These are phyloP conservation scores for Micromonas commoda DNA, from an alignment of 139 green algal species.

Conservation along the genomic window DNA sequence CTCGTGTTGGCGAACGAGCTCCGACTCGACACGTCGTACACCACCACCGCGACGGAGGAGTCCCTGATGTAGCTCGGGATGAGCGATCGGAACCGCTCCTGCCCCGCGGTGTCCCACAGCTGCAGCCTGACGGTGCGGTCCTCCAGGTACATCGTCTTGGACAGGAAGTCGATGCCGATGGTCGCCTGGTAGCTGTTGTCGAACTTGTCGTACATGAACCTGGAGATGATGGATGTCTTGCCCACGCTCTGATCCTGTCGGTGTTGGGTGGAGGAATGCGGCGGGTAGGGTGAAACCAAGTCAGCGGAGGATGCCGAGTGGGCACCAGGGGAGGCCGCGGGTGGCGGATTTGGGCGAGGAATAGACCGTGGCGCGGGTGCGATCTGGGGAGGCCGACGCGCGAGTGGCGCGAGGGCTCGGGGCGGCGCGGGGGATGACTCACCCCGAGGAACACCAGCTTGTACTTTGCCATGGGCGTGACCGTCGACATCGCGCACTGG, in stretches of 20 bases:
- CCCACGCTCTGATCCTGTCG: conserved; percentile 45
- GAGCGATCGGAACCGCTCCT: conserved; percentile 92
- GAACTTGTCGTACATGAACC: conserved; percentile 99
- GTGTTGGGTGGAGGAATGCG: not conserved
- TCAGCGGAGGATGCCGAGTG: not conserved
- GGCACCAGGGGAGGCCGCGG: too few species aligned
- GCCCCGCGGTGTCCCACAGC: conserved; percentile 97
- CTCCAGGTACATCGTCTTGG: conserved; percentile 99
- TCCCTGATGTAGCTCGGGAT: conserved; percentile 98
- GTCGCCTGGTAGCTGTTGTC: conserved; percentile 99
- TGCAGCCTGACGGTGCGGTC: conserved; percentile 96
- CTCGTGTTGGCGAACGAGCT: conserved; percentile 92
- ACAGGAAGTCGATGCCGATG: conserved; percentile 99
- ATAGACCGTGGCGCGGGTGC: not conserved
- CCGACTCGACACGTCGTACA: conserved; percentile 96
- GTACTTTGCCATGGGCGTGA: conserved; percentile 6
- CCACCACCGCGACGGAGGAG: conserved; percentile 92
- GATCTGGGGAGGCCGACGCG: not conserved
- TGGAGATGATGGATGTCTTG: conserved; percentile 98
- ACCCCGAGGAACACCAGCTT: conserved; percentile 79
- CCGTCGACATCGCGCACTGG: not conserved
- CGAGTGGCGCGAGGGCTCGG: not conserved
- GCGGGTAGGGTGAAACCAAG: not conserved
- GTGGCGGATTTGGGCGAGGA: too few species aligned
- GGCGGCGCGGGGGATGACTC: not conserved